Percentiles rank a stretch among this genome's conserved stretches.
phyloP scores from a whole-genome alignment of 73 alveolate genomes.

The Paramecium primaurelia region DNA sequence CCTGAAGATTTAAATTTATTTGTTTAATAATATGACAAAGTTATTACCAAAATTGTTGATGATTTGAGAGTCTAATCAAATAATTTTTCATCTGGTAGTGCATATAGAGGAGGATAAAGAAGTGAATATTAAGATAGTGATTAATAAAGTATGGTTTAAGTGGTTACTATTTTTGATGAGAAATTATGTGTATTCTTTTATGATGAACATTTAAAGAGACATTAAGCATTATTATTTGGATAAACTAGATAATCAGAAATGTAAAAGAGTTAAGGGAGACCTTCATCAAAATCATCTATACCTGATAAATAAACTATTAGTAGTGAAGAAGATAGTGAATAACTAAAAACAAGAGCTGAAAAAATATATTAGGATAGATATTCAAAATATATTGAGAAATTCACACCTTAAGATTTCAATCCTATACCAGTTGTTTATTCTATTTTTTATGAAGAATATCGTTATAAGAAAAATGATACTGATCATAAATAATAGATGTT shows the following conservation, averaged over 20 bases:
- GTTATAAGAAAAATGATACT: background rate
- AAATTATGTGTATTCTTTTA: background rate
- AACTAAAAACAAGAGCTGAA: background rate
- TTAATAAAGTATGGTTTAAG: background rate
- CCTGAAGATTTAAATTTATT: conserved; percentile 30
- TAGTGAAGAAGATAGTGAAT: conserved; percentile 11
- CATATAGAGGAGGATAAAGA: background rate
- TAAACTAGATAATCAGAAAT: background rate
- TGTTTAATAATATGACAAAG: background rate
- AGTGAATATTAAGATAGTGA: conserved; percentile 12
- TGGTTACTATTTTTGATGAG: background rate
- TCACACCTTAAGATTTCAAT: background rate
- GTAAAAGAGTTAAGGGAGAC: background rate
- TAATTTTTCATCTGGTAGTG: conserved; percentile 12
- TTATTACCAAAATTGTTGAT: background rate
- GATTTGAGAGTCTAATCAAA: background rate
- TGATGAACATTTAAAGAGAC: conserved; percentile 4
- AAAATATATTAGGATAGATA: background rate
- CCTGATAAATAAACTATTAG: background rate
- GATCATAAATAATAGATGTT: background rate
- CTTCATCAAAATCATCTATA: background rate
- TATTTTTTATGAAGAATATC: background rate
- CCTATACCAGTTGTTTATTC: conserved; percentile 20
- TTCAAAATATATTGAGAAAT: background rate
- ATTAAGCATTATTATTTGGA: conserved; percentile 7